phyloP scores from a whole-genome alignment of 1,139 yeast genomes.

The Blastobotrys ciferrii region DNA sequence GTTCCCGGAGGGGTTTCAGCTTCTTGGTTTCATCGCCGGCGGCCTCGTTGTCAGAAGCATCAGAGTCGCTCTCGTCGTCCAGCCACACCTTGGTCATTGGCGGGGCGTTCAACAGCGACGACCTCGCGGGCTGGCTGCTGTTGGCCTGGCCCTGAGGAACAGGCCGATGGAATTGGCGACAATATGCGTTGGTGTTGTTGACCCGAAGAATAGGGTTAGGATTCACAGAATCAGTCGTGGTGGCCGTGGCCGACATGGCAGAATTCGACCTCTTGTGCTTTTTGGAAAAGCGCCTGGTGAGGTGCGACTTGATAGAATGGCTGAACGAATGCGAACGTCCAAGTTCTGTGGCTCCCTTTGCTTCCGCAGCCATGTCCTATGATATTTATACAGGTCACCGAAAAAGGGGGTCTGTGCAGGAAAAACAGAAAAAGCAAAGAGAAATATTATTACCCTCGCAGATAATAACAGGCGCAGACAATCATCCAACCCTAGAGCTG shows the following conservation, averaged over 20 bases:
- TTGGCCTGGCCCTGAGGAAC: background rate
- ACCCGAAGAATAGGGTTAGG: background rate
- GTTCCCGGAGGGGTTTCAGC: background rate
- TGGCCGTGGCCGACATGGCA: conserved; percentile 7
- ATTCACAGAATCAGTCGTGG: conserved; percentile 2
- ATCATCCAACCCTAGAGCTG: background rate
- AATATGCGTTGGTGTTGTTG: background rate
- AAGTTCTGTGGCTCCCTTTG: background rate
- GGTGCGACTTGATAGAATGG: conserved; percentile 3
- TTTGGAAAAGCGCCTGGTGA: background rate
- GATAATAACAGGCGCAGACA: conserved; percentile 4
- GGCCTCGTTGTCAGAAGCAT: conserved; percentile 15
- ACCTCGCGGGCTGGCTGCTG: conserved; percentile 3
- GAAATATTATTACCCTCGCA: conserved; percentile 4
- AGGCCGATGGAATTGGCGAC: conserved; percentile 6
- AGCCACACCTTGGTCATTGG: conserved; percentile 32
- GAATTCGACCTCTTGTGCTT: conserved; percentile 5
- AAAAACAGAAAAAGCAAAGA: background rate
- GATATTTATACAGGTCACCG: conserved; percentile 3
- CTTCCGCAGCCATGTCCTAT: background rate
- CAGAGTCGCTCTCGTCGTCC: conserved; percentile 27
- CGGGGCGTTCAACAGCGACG: conserved; percentile 21
- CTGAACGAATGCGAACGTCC: conserved; percentile 9
- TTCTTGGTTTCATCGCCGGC: conserved; percentile 1
- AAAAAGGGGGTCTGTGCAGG: background rate